These are phyloP conservation scores for Chlorella sorokiniana DNA, from an alignment of 139 green algal genomes.

Conservation along the genomic window DNA sequence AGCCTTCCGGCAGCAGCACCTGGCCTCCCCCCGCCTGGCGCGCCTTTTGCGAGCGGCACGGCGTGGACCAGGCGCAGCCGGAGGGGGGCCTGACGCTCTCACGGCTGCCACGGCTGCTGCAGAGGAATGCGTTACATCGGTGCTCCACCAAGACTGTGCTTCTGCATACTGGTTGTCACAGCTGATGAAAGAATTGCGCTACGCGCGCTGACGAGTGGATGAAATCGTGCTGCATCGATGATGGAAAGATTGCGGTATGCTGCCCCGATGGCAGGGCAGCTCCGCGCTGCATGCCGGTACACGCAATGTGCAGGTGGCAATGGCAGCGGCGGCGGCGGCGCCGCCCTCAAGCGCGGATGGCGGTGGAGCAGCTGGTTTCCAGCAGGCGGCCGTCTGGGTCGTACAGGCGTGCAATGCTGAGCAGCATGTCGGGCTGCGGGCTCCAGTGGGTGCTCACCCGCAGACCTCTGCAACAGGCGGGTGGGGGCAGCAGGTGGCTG, in stretches of 20 bases:
- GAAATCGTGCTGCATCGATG: no score
- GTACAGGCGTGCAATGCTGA: slow-evolving; percentile 34
- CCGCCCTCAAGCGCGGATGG: not conserved
- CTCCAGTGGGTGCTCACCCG: slow-evolving; percentile 34
- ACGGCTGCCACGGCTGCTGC: no score
- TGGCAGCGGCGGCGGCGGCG: no score
- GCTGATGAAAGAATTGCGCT: no score
- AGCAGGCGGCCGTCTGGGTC: slow-evolving; percentile 14
- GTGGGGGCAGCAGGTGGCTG: not conserved
- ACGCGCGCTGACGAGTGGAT: no score
- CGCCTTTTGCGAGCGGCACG: not conserved
- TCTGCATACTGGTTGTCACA: no score
- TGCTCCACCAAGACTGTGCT: no score
- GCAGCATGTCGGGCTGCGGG: slow-evolving; percentile 25
- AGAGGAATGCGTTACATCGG: no score
- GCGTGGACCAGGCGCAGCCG: not conserved
- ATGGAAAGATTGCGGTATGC: no score
- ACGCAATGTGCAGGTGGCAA: no score
- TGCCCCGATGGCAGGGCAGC: no score
- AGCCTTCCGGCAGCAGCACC: not conserved
- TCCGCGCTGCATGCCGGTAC: no score
- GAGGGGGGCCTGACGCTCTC: not conserved
- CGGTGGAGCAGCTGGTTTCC: slow-evolving; percentile 1
- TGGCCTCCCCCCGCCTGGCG: not conserved
- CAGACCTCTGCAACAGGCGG: slow-evolving; percentile 8